These are phyloP conservation scores for Linnemannia schmuckeri DNA, from an alignment of 192 early-diverging fungal species.

Conservation along the genomic window DNA sequence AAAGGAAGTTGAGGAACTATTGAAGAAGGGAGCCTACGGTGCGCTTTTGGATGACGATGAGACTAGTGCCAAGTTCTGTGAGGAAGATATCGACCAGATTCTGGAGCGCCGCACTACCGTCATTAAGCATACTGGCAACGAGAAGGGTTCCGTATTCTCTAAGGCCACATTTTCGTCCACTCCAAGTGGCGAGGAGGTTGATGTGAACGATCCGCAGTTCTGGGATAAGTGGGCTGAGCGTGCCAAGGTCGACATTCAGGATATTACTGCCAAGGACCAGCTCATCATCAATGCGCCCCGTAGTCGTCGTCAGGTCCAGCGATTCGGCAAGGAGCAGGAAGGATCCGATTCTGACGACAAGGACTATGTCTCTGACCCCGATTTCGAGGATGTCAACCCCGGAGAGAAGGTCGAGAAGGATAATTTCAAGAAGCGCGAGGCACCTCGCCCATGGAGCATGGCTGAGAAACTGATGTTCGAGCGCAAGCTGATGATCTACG, in stretches of 20 bases:
- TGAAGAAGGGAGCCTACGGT: constrained; percentile 93
- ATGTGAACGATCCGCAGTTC: constrained; percentile 89
- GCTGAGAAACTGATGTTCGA: constrained; percentile 71
- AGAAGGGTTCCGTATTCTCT: constrained; percentile 84
- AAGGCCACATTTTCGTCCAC: constrained; percentile 81
- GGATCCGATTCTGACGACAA: constrained; percentile 63
- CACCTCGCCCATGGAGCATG: constrained; percentile 62
- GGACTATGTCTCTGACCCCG: constrained; percentile 62
- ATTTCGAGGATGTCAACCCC: constrained; percentile 56
- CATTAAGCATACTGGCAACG: constrained; percentile 79
- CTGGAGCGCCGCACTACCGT: constrained; percentile 83
- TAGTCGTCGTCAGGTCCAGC: constrained; percentile 71
- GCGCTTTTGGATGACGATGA: constrained; percentile 89
- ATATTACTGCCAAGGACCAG: constrained; percentile 64
- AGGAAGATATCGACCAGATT: constrained; percentile 93
- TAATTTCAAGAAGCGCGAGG: constrained; percentile 59
- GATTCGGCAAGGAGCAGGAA: constrained; percentile 57
- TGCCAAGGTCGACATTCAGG: constrained; percentile 77
- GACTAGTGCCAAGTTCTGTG: constrained; percentile 80
- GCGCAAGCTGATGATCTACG: constrained; percentile 75
- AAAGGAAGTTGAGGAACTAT: constrained; percentile 85
- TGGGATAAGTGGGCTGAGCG: constrained; percentile 90
- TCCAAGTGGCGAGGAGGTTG: constrained; percentile 64
- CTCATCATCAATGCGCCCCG: constrained; percentile 82
- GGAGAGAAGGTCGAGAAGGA: constrained; percentile 40